Evolutionary conservation across 2,329 filamentous ascomycete genomes (phyloP).

Genomic region (Phaeosphaeriaceae sp.): DNA sequence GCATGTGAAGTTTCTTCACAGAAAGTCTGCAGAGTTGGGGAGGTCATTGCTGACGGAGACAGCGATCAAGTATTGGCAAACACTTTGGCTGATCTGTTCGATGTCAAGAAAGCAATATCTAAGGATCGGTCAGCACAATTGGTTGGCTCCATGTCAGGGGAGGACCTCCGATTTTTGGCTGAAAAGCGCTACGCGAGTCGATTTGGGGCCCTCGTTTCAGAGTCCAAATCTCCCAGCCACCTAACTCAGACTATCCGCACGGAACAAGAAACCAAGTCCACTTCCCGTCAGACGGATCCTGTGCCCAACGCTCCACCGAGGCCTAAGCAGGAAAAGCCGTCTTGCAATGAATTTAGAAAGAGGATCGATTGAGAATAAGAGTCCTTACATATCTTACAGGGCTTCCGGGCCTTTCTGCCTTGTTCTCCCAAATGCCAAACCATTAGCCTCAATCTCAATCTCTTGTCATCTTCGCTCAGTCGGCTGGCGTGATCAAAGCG

Average conservation of each 20-base stretch:
- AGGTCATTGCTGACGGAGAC: slow-evolving; percentile 12
- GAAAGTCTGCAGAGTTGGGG: slow-evolving; percentile 2
- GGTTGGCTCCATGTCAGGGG: slow-evolving; percentile 6
- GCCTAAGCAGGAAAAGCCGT: background rate
- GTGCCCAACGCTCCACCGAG: background rate
- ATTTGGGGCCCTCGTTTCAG: slow-evolving; percentile 10
- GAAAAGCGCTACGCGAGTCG: slow-evolving; percentile 12
- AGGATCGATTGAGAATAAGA: background rate
- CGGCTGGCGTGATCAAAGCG: background rate
- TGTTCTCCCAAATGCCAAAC: background rate
- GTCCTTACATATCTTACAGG: background rate
- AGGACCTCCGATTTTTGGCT: slow-evolving; percentile 6
- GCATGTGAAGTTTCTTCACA: slow-evolving; percentile 4
- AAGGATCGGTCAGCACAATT: slow-evolving; percentile 10
- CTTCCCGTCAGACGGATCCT: background rate
- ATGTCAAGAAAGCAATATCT: slow-evolving; percentile 16
- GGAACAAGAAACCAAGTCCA: slow-evolving; percentile 1
- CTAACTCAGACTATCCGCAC: background rate
- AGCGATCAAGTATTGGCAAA: slow-evolving; percentile 14
- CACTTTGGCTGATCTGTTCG: slow-evolving; percentile 15
- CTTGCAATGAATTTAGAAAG: slow-evolving; percentile 9
- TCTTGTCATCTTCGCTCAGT: background rate
- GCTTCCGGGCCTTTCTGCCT: background rate
- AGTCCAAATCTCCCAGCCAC: background rate
- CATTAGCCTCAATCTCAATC: background rate